These are phyloP conservation scores for Microbotryum silenes-acaulis DNA, from an alignment of 1,284 basidiomycete genomes.

Conservation along the genomic window DNA sequence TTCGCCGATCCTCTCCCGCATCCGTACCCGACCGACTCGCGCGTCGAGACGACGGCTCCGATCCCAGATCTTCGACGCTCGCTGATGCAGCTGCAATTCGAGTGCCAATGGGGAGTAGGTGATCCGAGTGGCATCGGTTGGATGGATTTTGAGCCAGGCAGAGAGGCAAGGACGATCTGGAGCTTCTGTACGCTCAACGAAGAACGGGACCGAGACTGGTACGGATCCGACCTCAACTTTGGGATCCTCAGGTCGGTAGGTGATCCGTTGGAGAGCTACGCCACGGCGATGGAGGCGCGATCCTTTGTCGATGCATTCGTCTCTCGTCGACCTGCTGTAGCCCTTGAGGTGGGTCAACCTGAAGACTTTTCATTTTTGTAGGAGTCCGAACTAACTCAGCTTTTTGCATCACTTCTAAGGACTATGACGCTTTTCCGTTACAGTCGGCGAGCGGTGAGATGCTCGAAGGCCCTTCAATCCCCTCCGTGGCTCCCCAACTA, in stretches of 20 bases:
- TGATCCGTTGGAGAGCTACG: too few relatives aligned
- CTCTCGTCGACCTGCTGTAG: slow-evolving; percentile 9
- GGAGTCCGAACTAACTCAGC: too few relatives aligned
- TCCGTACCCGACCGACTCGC: slow-evolving; percentile 40
- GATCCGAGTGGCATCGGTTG: slow-evolving; percentile 1
- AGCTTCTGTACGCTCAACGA: neutral
- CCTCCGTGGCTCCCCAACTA: too few relatives aligned
- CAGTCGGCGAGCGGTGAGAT: slow-evolving; percentile 1
- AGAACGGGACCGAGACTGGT: too few relatives aligned
- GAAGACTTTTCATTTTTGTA: too few relatives aligned
- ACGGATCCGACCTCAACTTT: too few relatives aligned
- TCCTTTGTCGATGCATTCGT: slow-evolving; percentile 34
- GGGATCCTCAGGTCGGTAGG: too few relatives aligned
- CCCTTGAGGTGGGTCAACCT: slow-evolving; percentile 28
- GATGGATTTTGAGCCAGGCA: neutral
- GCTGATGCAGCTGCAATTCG: slow-evolving; percentile 55
- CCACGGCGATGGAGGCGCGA: slow-evolving; percentile 12
- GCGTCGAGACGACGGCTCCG: slow-evolving; percentile 41
- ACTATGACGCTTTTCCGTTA: too few relatives aligned
- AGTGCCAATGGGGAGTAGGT: slow-evolving; percentile 36
- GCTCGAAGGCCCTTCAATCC: neutral
- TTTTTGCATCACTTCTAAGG: too few relatives aligned
- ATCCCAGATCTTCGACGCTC: slow-evolving; percentile 54
- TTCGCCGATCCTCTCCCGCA: slow-evolving; percentile 37
- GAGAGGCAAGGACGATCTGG: slow-evolving; percentile 12